Base-by-base conservation (phyloP, 1,284 basidiomycete genomes). In the Ganoderma lingzhi region DNA sequence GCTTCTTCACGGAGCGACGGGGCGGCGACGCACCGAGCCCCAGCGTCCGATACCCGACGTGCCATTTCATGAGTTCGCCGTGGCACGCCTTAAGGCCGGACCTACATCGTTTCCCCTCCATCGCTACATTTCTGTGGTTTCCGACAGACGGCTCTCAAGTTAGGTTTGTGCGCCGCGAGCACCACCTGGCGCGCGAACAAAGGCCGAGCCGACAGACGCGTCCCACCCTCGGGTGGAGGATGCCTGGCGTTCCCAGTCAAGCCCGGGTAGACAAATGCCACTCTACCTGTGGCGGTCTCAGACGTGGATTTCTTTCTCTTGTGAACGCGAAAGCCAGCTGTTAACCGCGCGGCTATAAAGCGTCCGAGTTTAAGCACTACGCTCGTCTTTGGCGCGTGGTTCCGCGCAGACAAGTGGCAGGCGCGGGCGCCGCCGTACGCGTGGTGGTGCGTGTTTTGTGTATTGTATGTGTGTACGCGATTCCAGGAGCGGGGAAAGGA, bases 21-120 rank as follows among this genome's bases (percentile, higher is more conserved):
- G 61, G 23, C 48, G 45, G 51, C 62, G 71, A 61, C 68, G 45
- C 64, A 61, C 67, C 70, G 72, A 78, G 66, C 77, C 76, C 76
- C 71, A 78, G 78, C 74, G 82, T 84, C 79, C 80, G 81, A 78
- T 74, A 80, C 80, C 82, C 82, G 82, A 79, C 80, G 79, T 74
- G 79, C 76, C 76, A 80, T 73, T 68, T 77, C 78, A 75, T 71
- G 77, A 83, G 79, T 71, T 71, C 65, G 68, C 77, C 80, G 82
- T 79, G 80, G 78, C 78, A 74, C 79, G 79, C 80, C 82, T 82
- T 85, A 84, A 85, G 83, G 84, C 83, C 81, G 82, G 78, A 84
- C 82, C 79, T 69, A 84, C 76, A 85, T 78, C 66, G 71, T 75
- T 64, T 66, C 32, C 19, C 35, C 35, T 12, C n/a, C 41, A 32